A percentile compares a stretch with the other conserved stretches of the same genome.
Evolutionary conservation across 139 green algal genomes (phyloP).

Genomic region (Coelastrella sp.): DNA sequence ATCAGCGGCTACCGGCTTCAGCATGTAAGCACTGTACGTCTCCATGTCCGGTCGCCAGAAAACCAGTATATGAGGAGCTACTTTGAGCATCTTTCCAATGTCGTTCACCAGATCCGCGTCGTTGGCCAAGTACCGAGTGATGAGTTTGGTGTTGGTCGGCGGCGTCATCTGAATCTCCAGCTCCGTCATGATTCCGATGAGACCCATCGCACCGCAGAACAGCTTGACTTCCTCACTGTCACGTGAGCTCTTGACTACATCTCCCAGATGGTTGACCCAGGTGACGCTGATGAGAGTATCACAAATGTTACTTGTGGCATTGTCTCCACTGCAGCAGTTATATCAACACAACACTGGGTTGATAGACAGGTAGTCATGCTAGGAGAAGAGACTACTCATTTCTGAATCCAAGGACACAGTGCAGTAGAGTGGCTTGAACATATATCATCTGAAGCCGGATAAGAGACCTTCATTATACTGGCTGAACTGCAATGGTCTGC

Average conservation of each 20-base stretch:
- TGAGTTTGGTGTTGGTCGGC: slow-evolving; percentile 43
- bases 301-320: slow-evolving; percentile 30
- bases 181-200: slow-evolving; percentile 44
- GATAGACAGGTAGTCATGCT: neutral
- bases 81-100: slow-evolving; percentile 48
- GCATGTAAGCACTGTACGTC: slow-evolving; percentile 40
- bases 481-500: neutral
- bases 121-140: slow-evolving; percentile 44
- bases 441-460: neutral
- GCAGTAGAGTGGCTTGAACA: neutral
- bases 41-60: slow-evolving; percentile 48
- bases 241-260: neutral
- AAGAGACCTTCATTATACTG: neutral
- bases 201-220: slow-evolving; percentile 40
- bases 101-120: slow-evolving; percentile 35
- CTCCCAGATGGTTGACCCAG: slow-evolving; percentile 36
- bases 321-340: slow-evolving; percentile 10
- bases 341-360: neutral
- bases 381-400: neutral
- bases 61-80: slow-evolving; percentile 43
- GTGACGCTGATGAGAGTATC: slow-evolving; percentile 28
- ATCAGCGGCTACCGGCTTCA: slow-evolving; percentile 16
- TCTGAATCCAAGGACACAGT: neutral
- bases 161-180: slow-evolving; percentile 41
- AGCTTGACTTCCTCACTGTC: slow-evolving; percentile 16